Percentiles rank a stretch among this genome's conserved stretches.
These are phyloP conservation scores for Polyporus tsugae DNA, from an alignment of 1,284 basidiomycete genomes.

Conservation along the genomic window DNA sequence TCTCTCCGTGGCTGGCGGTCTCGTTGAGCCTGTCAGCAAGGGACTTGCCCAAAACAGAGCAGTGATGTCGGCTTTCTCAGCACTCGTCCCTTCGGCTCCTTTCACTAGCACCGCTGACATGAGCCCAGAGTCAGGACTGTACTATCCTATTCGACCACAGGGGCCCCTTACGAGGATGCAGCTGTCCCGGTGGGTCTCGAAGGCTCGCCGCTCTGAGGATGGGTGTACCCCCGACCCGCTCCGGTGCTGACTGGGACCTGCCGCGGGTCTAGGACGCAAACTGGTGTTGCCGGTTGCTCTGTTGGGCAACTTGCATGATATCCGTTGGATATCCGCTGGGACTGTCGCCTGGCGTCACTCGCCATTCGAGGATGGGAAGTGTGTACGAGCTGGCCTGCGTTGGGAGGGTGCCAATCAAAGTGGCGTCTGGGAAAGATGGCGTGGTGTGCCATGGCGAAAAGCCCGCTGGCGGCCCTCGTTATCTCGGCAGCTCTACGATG, in stretches of 20 bases:
- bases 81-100: slow-evolving; percentile 8
- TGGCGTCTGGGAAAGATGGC: slow-evolving; percentile 25
- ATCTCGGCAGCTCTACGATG: slow-evolving; percentile 33
- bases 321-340: slow-evolving; percentile 4
- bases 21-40: neutral
- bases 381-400: slow-evolving; percentile 5
- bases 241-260: slow-evolving; percentile 24
- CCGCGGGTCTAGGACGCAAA: neutral
- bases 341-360: slow-evolving; percentile 3
- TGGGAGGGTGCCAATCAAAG: slow-evolving; percentile 26
- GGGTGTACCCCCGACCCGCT: slow-evolving; percentile 6
- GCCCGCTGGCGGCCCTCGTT: slow-evolving; percentile 27
- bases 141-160: slow-evolving; percentile 4
- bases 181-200: slow-evolving; percentile 27
- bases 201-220: slow-evolving; percentile 12
- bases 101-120: slow-evolving; percentile 4
- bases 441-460: slow-evolving; percentile 33
- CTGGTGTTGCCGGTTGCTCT: neutral
- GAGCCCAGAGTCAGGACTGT: neutral
- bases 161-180: neutral
- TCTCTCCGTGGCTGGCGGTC: neutral
- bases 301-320: slow-evolving; percentile 1
- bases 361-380: slow-evolving; percentile 16
- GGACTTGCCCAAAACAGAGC: neutral
- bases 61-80: neutral